Conservation (phyloP, 2,329 filamentous ascomycete genomes). For the Clathrospora elynae region DNA sequence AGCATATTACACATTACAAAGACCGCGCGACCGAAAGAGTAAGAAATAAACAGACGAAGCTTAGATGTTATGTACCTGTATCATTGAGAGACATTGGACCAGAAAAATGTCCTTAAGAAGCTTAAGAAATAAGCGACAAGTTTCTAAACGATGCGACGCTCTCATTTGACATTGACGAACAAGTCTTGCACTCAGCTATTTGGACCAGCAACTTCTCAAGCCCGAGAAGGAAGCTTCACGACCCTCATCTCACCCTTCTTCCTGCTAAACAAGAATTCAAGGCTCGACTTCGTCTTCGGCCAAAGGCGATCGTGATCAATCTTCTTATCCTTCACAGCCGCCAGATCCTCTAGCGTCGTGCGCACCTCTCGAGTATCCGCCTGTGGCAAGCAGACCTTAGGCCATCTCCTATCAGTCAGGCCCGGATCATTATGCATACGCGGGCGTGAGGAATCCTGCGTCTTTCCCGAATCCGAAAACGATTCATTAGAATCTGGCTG, state of each 20-base stretch:
- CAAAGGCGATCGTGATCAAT: not conserved
- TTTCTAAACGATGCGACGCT: no score
- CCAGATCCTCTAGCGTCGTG: not conserved
- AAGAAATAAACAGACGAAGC: no score
- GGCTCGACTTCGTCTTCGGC: not conserved
- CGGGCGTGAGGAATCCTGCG: constrained; percentile 1
- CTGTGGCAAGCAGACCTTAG: constrained; percentile 1
- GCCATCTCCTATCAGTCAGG: not conserved
- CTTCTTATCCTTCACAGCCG: not conserved
- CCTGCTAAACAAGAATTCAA: not conserved
- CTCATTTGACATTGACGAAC: no score
- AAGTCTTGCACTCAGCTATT: not conserved
- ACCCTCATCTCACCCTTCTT: not conserved
- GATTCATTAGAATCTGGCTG: no score
- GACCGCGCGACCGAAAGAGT: no score
- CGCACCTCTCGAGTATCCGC: not conserved
- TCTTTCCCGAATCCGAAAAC: no score
- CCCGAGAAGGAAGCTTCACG: constrained; percentile 1
- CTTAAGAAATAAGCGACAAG: no score
- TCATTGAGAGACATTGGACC: no score
- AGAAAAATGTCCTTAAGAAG: no score
- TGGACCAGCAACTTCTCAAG: not conserved
- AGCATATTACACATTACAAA: no score
- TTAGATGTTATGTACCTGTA: no score
- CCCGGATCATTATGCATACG: constrained; percentile 2